Evolutionary conservation across 2,329 filamentous ascomycete genomes (phyloP).

Genomic region (Alternaria consortialis): DNA sequence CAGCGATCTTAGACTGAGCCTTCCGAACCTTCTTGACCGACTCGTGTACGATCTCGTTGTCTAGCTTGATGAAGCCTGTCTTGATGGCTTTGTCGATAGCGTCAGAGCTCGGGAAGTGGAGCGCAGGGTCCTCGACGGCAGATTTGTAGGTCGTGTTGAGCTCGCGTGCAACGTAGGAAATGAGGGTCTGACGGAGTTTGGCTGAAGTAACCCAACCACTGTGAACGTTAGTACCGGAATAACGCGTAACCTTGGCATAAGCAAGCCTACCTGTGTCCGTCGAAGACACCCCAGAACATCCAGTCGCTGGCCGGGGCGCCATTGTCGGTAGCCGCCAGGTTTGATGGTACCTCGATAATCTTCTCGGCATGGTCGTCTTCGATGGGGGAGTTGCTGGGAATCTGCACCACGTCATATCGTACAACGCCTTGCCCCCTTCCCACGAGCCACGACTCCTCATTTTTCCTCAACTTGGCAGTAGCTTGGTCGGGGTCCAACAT

Average conservation of each 20-base stretch:
- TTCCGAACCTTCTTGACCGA: slow-evolving; percentile 92
- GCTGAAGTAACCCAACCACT: slow-evolving; percentile 98
- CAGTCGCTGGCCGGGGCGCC: slow-evolving; percentile 77
- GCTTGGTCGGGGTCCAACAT: slow-evolving; percentile 97
- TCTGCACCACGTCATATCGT: slow-evolving; percentile 90
- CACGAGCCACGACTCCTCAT: slow-evolving; percentile 91
- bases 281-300: slow-evolving; percentile 99
- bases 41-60: slow-evolving; percentile 93
- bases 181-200: slow-evolving; percentile 89
- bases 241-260: background rate
- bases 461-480: slow-evolving; percentile 84
- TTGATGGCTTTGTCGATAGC: slow-evolving; percentile 93
- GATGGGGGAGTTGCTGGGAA: slow-evolving; percentile 96
- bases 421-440: slow-evolving; percentile 90
- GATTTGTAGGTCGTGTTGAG: slow-evolving; percentile 91
- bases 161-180: slow-evolving; percentile 91
- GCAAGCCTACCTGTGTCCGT: slow-evolving; percentile 83
- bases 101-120: slow-evolving; percentile 74
- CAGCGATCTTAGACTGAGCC: slow-evolving; percentile 86
- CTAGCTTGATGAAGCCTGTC: slow-evolving; percentile 84
- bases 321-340: slow-evolving; percentile 63
- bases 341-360: slow-evolving; percentile 86
- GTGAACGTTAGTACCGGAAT: slow-evolving; percentile 17
- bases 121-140: slow-evolving; percentile 65
- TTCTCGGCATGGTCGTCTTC: slow-evolving; percentile 99